Conservation (phyloP, 2,329 filamentous ascomycete genomes). For the Scedosporium aurantiacum region DNA sequence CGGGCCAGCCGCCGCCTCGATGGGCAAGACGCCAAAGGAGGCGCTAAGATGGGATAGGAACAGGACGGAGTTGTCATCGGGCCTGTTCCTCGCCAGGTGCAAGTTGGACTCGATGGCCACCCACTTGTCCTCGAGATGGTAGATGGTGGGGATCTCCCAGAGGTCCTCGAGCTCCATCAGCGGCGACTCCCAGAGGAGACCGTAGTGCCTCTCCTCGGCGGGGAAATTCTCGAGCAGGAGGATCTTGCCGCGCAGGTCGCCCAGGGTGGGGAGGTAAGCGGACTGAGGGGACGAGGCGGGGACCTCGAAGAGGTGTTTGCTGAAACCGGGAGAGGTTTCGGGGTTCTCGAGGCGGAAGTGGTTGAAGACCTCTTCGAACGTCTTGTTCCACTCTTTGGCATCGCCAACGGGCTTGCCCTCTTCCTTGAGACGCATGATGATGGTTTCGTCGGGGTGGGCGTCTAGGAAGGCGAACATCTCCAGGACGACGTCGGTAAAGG, state of each 20-base stretch:
- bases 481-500: conserved; percentile 29
- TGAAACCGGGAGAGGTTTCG: conserved; percentile 23
- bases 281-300: conserved; percentile 15
- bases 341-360: conserved; percentile 24
- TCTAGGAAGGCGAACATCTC: conserved; percentile 35
- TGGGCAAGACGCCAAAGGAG: conserved; percentile 35
- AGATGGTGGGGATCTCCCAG: conserved; percentile 31
- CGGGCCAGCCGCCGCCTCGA: conserved; percentile 38
- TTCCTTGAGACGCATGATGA: conserved; percentile 40
- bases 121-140: conserved; percentile 36
- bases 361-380: conserved; percentile 36
- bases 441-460: conserved; percentile 30
- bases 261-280: conserved; percentile 28
- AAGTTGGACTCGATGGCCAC: conserved; percentile 29
- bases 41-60: conserved; percentile 37
- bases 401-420: conserved; percentile 25
- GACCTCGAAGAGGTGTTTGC: conserved; percentile 22
- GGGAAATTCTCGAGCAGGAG: conserved; percentile 36
- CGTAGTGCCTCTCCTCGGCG: conserved; percentile 21
- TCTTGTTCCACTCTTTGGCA: conserved; percentile 18
- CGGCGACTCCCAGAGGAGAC: conserved; percentile 31
- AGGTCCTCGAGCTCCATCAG: conserved; percentile 36
- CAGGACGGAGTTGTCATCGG: conserved; percentile 26
- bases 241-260: conserved; percentile 32
- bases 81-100: conserved; percentile 18